These are phyloP conservation scores for Gremmenia infestans DNA, from an alignment of 2,329 filamentous ascomycete genomes.

Conservation along the genomic window DNA sequence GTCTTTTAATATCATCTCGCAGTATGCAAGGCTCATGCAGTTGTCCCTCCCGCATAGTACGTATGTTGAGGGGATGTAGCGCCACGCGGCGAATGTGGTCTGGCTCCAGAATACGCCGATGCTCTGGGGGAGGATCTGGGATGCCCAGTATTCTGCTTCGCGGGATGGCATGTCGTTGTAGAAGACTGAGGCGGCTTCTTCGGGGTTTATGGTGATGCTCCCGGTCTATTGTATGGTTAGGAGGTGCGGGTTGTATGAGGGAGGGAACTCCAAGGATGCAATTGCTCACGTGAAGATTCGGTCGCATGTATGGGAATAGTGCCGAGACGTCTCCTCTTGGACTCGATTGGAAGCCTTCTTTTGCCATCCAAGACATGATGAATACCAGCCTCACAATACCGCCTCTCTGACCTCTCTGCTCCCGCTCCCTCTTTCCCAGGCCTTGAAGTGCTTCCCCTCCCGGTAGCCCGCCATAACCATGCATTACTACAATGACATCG, in stretches of 20 bases:
- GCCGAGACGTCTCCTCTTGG: slow-evolving; percentile 21
- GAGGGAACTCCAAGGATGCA: not conserved
- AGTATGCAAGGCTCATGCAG: slow-evolving; percentile 11
- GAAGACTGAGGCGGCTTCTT: slow-evolving; percentile 34
- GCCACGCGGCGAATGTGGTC: slow-evolving; percentile 27
- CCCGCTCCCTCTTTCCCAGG: slow-evolving; percentile 22
- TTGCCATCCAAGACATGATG: slow-evolving; percentile 34
- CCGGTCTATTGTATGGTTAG: slow-evolving; percentile 23
- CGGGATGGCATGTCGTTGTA: slow-evolving; percentile 39
- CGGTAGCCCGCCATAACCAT: slow-evolving; percentile 23
- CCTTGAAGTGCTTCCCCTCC: slow-evolving; percentile 24
- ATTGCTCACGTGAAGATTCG: slow-evolving; percentile 28
- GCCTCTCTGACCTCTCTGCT: slow-evolving; percentile 15
- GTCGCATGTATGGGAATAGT: slow-evolving; percentile 33
- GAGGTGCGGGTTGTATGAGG: slow-evolving; percentile 26
- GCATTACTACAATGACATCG: slow-evolving; percentile 26
- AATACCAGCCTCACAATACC: slow-evolving; percentile 33
- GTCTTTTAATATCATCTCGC: slow-evolving; percentile 14
- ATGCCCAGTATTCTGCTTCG: slow-evolving; percentile 37
- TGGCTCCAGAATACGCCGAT: slow-evolving; percentile 30
- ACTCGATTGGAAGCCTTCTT: slow-evolving; percentile 15
- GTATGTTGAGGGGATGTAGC: slow-evolving; percentile 24
- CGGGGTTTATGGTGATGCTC: slow-evolving; percentile 30
- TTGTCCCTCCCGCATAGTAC: slow-evolving; percentile 22
- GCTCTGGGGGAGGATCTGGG: slow-evolving; percentile 36